Base-by-base conservation (phyloP, 2,329 filamentous ascomycete genomes). In the Aschersonia sp. region DNA sequence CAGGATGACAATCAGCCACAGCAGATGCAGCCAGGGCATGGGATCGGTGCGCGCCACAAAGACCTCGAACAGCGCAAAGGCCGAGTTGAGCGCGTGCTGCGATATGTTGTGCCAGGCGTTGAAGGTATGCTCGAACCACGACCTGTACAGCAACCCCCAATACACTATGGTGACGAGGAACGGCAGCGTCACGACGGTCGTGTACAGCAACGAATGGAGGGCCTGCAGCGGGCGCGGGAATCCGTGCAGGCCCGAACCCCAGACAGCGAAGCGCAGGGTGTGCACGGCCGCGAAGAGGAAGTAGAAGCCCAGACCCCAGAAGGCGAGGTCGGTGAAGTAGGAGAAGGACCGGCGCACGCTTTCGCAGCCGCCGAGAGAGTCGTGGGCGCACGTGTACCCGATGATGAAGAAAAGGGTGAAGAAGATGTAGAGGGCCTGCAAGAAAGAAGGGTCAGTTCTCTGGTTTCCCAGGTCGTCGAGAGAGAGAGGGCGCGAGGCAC, bases 301-400 rank as follows among this genome's bases (percentile, higher is more conserved):
- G 71, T 94, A 94, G 67, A 89, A 91, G 30, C 77, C 80, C 38
- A 91, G 66, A 2, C 85, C 85, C 85, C 85, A 92, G 72, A 83
- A 92, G 7, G 84, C 86, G 50, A 92, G 69, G 58, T 81, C 72
- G 31, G 88, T 94, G 69, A 94, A 94, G 71, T 79, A 94, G 56
- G 81, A 86, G 69, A 94, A 92, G 44, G 73, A 74, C 44, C 70
- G 64, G 47, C 70, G 66, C 30, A 77, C 74, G 1, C 57, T 59
- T 35, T 59, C 53, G 59, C 72, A 73, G 45, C 73, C 67, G 51
- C 67, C 67, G 9, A 59, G 54, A 1, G 52, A 46, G 35, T 63
- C 60, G 59, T 77, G 71, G n/a, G 70, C 66, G 58, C 79, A 80
- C 51, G 77, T 66, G 72, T 76, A 85, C 51, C 71, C 80, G 59